Evolutionary conservation across 306 rosid species (phyloP), one percentile per base, ranked within the genome.

Genomic region (Cicer judaicum): DNA sequence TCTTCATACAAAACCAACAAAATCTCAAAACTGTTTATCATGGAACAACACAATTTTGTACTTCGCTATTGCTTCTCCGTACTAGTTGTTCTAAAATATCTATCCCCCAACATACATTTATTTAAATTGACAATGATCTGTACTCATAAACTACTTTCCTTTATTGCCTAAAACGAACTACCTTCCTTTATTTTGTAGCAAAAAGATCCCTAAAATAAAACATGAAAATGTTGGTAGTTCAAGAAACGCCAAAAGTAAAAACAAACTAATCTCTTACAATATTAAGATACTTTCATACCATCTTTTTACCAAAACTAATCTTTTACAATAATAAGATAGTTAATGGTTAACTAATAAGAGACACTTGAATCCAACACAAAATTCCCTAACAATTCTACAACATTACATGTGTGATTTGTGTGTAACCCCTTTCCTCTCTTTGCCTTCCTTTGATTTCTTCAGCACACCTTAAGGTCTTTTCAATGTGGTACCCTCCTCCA

Each of bases 401-500:
- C 90, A 81, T 85, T 29, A 91, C 75, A 59, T 92, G 91, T 78
- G 93, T 72, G 57, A 85, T 85, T 69, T 88, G 89, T 68, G 79
- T 78, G 57, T 70, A 85, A 67, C 84, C 81, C 15, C 82, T 78
- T 62, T 87, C 83, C 64, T 84, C 85, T 56, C 18, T 72, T 38
- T 84, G 85, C 79, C 85, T 85, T 18, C 84, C 76, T 79, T 89
- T 93, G 86, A 93, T 88, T 79, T 89, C 93, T 80, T 83, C 98
- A 6, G 96, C 97, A 80, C 96, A 93, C 61, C 97, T 75, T 57
- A 93, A 55, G 2, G 98, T 89, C 69, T 82, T 87, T 78, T 93
- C 98, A 62, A 91, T 88, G 10, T 93, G 97, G 71, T 91, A 93
- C 14, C 92, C 97, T 83, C 98, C 97, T 68, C 98, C 98, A 75